These are phyloP conservation scores for Saccharum hybrid DNA, from an alignment of 202 grass and related monocot species.

Conservation along the genomic window DNA sequence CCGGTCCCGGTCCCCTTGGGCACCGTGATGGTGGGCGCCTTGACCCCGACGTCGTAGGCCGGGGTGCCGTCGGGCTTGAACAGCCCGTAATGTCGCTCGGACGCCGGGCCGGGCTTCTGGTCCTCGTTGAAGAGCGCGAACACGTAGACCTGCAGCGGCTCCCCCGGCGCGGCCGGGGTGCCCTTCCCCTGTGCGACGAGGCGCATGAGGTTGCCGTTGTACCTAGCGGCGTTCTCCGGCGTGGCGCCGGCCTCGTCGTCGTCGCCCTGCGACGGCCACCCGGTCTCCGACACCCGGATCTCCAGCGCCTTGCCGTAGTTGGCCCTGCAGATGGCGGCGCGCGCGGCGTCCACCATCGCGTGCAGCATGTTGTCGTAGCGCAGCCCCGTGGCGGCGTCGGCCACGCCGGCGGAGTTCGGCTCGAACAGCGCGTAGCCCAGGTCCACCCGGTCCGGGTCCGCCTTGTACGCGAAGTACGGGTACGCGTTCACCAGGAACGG, in stretches of 20 bases:
- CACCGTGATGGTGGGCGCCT: conserved; percentile 33
- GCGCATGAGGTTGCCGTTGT: conserved; percentile 76
- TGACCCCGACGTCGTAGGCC: conserved; percentile 65
- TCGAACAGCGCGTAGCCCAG: conserved; percentile 75
- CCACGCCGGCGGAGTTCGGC: conserved; percentile 32
- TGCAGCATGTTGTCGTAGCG: conserved; percentile 83
- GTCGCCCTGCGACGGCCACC: conserved; percentile 81
- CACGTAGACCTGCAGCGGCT: conserved; percentile 72
- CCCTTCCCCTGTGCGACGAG: conserved; percentile 66
- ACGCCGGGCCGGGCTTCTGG: conserved; percentile 71
- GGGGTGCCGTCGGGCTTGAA: conserved; percentile 73
- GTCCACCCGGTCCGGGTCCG: conserved; percentile 51
- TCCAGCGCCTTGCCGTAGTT: conserved; percentile 55
- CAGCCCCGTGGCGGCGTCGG: conserved; percentile 60
- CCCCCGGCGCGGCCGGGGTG: conserved; percentile 53
- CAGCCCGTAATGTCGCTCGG: conserved; percentile 78
- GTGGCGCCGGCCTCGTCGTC: conserved; percentile 68
- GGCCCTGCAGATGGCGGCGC: conserved; percentile 60
- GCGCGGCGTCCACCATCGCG: conserved; percentile 79
- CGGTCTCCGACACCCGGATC: conserved; percentile 77
- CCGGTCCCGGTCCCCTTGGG: not conserved
- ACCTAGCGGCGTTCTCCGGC: conserved; percentile 65
- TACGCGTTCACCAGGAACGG: conserved; percentile 85
- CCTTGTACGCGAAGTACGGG: conserved; percentile 88
- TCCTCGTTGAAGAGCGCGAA: conserved; percentile 91